These are phyloP conservation scores for Synchytrium microbalum DNA, from an alignment of 371 early-diverging fungal genomes.

Conservation along the genomic window DNA sequence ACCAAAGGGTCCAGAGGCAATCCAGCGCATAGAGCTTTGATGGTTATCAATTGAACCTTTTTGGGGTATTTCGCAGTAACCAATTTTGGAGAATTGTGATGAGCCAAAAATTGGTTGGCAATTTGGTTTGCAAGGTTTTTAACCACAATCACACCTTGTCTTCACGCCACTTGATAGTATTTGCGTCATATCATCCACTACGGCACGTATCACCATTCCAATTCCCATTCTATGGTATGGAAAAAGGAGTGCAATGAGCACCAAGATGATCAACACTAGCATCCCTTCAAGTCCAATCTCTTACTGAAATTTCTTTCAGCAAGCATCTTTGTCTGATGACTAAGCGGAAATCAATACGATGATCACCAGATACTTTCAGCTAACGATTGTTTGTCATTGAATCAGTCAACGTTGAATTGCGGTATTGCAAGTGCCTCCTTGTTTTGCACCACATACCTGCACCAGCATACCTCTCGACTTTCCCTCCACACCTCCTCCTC, in stretches of 20 bases:
- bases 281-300: background rate
- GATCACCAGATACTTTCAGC: slow-evolving; percentile 98
- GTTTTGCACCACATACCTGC: slow-evolving; percentile 47
- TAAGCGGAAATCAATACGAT: slow-evolving; percentile 99
- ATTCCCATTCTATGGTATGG: slow-evolving; percentile 50
- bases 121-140: too few relatives aligned
- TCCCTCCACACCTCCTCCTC: slow-evolving; percentile 74
- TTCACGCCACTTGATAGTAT: slow-evolving; percentile 92
- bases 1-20: slow-evolving; percentile 94
- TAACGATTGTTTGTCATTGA: slow-evolving; percentile 25
- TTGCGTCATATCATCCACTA: slow-evolving; percentile 97
- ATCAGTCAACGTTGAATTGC: slow-evolving; percentile 14
- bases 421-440: background rate
- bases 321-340: slow-evolving; percentile 97
- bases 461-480: slow-evolving; percentile 76
- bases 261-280: too few relatives aligned
- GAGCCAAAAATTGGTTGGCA: background rate
- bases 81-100: slow-evolving; percentile 10
- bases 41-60: slow-evolving; percentile 96
- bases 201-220: slow-evolving; percentile 96
- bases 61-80: slow-evolving; percentile 97
- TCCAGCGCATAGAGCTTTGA: slow-evolving; percentile 96
- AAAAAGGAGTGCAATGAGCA: too few relatives aligned
- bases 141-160: slow-evolving; percentile 54
- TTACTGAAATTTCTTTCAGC: slow-evolving; percentile 75